phyloP scores from a whole-genome alignment of 1,284 basidiomycete genomes.

The Pyrrhoderma lamaoense region DNA sequence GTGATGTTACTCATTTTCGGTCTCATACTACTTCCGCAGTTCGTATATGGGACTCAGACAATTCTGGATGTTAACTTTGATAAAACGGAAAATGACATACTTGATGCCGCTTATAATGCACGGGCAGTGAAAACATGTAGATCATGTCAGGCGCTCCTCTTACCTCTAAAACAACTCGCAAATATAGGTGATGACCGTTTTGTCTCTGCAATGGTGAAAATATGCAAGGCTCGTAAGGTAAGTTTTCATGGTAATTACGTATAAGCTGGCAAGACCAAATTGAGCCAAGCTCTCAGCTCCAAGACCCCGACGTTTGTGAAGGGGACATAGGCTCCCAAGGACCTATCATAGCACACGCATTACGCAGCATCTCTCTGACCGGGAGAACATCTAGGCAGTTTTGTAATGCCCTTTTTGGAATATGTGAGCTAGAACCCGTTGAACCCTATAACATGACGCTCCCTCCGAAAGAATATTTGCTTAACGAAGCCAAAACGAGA shows the following conservation, averaged over 20 bases:
- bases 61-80: not conserved
- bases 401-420: slow-evolving; percentile 48
- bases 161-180: slow-evolving; percentile 37
- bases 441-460: slow-evolving; percentile 38
- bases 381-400: slow-evolving; percentile 47
- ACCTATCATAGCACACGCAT: slow-evolving; percentile 50
- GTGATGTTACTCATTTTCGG: not conserved
- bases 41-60: slow-evolving; percentile 7
- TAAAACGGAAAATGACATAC: slow-evolving; percentile 3
- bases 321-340: slow-evolving; percentile 44
- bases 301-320: slow-evolving; percentile 45
- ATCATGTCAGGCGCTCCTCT: slow-evolving; percentile 39
- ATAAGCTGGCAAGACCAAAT: not conserved
- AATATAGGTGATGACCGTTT: slow-evolving; percentile 36
- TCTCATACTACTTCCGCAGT: slow-evolving; percentile 4
- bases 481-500: slow-evolving; percentile 16
- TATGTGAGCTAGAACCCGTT: slow-evolving; percentile 43
- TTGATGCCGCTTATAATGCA: slow-evolving; percentile 11
- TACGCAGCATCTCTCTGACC: slow-evolving; percentile 40
- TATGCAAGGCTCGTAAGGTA: slow-evolving; percentile 37
- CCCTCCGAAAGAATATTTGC: slow-evolving; percentile 22
- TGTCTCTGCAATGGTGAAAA: slow-evolving; percentile 30
- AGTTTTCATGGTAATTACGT: too few relatives aligned
- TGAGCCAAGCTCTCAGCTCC: slow-evolving; percentile 22
- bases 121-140: slow-evolving; percentile 26